Conservation (phyloP, 169 alveolate species). For the Blepharisma undulans region DNA sequence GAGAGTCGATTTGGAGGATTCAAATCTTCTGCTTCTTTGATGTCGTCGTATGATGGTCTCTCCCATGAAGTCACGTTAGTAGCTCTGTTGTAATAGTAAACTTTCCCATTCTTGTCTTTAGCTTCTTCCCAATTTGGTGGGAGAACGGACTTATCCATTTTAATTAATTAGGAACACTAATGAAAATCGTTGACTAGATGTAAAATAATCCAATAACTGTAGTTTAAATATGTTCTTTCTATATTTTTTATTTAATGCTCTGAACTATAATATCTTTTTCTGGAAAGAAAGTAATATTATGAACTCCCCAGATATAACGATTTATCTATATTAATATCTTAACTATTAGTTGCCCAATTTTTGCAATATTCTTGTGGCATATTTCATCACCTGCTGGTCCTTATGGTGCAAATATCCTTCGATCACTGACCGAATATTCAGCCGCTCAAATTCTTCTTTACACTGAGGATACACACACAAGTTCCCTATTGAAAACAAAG, state of each 20-base stretch:
- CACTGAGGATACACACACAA: constrained; percentile 83
- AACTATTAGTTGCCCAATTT: constrained; percentile 49
- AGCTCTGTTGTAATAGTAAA: background rate
- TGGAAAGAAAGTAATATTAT: too few relatives aligned
- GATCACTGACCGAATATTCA: constrained; percentile 73
- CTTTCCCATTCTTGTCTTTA: background rate
- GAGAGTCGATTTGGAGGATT: background rate
- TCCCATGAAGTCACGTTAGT: background rate
- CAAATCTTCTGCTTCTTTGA: background rate
- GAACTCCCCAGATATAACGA: too few relatives aligned
- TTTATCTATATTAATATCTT: background rate
- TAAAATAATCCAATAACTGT: background rate
- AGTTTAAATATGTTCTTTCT: background rate
- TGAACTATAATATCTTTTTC: too few relatives aligned
- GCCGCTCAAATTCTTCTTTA: constrained; percentile 75
- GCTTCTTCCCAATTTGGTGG: constrained; percentile 14
- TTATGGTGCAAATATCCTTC: constrained; percentile 53
- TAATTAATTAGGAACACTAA: background rate
- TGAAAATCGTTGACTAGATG: background rate
- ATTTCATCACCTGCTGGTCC: constrained; percentile 72
- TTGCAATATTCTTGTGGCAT: constrained; percentile 73
- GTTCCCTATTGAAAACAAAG: constrained; percentile 89
- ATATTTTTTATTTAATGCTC: too few relatives aligned
- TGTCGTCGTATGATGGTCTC: background rate
- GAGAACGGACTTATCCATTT: background rate